phyloP scores from a whole-genome alignment of 75 land plant genomes.

The Selaginella tamariscina region DNA sequence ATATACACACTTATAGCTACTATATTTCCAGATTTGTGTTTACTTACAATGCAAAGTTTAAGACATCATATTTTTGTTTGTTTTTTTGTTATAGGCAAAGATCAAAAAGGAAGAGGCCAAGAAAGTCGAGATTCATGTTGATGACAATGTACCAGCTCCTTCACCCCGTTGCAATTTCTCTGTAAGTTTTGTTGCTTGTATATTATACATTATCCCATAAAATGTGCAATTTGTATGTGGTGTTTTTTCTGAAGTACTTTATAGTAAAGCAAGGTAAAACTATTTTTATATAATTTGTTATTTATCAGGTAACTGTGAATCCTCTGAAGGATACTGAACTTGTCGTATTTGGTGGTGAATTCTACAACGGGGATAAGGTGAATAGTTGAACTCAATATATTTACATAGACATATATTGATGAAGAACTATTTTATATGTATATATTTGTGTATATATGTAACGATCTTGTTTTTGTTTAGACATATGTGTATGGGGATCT shows the following conservation, averaged over 20 bases:
- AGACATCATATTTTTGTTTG: neutral
- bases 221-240: neutral
- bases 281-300: neutral
- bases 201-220: no score
- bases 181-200: slow-evolving; percentile 35
- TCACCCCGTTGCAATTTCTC: slow-evolving; percentile 89
- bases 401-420: neutral
- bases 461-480: slow-evolving; percentile 30
- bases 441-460: neutral
- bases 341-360: slow-evolving; percentile 93
- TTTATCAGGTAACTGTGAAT: slow-evolving; percentile 59
- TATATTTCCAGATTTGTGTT: no score
- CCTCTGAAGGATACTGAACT: slow-evolving; percentile 88
- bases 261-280: no score
- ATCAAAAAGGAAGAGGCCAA: slow-evolving; percentile 95
- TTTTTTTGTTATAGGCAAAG: slow-evolving; percentile 39
- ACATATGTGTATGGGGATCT: slow-evolving; percentile 95
- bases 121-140: slow-evolving; percentile 87
- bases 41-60: no score
- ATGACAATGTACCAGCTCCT: slow-evolving; percentile 85
- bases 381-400: neutral
- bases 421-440: neutral
- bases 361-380: slow-evolving; percentile 95
- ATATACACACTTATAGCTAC: no score
- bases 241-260: neutral